phyloP scores from a whole-genome alignment of 2,329 filamentous ascomycete species.

The Diaporthe vaccinii region DNA sequence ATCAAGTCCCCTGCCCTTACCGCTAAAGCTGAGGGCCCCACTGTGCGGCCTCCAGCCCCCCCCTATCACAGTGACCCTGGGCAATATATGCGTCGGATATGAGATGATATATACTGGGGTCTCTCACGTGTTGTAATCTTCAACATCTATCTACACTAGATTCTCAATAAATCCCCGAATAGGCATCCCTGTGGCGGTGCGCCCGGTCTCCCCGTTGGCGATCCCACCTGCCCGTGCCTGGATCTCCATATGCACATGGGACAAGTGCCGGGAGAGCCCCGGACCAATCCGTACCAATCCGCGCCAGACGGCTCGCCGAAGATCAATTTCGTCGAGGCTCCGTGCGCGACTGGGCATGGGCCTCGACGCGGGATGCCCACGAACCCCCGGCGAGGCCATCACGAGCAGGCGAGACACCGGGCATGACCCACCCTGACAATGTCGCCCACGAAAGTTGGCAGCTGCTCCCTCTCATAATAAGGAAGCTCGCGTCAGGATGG shows the following conservation, averaged over 20 bases:
- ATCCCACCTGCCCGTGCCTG: slow-evolving; percentile 13
- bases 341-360: slow-evolving; percentile 26
- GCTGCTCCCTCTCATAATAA: background rate
- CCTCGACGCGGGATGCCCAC: background rate
- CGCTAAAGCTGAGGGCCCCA: slow-evolving; percentile 16
- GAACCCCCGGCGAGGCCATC: slow-evolving; percentile 27
- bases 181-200: slow-evolving; percentile 18
- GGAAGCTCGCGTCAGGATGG: background rate
- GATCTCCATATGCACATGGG: background rate
- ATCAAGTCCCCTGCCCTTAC: background rate
- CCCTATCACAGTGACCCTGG: slow-evolving; percentile 18
- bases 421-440: slow-evolving; percentile 21
- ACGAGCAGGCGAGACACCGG: slow-evolving; percentile 1
- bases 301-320: background rate
- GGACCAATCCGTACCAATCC: slow-evolving; percentile 21
- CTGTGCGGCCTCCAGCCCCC: background rate
- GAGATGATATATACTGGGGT: slow-evolving; percentile 5
- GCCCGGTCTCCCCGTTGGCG: slow-evolving; percentile 21
- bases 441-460: slow-evolving; percentile 10
- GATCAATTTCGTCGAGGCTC: slow-evolving; percentile 13
- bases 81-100: background rate
- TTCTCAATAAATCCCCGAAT: background rate
- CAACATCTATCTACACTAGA: background rate
- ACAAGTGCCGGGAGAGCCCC: slow-evolving; percentile 10
- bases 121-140: slow-evolving; percentile 18